Evolutionary conservation across 495 filamentous ascomycete species (phyloP).

Genomic region (Polyplosphaeria fusca): DNA sequence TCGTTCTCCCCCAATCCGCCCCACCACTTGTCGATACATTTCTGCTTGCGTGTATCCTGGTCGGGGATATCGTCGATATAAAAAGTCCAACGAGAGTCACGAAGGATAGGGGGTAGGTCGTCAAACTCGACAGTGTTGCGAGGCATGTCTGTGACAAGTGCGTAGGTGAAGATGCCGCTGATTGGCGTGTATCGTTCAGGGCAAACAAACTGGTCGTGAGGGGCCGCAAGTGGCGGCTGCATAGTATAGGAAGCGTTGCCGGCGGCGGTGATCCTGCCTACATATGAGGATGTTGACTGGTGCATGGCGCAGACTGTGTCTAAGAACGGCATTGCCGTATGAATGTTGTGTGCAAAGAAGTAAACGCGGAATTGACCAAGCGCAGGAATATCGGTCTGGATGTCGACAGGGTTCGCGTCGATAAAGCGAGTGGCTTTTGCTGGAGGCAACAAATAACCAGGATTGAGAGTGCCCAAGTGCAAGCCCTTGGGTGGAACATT

Average conservation of each 20-base stretch:
- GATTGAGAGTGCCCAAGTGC: conserved; percentile 43
- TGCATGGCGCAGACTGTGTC: conserved; percentile 50
- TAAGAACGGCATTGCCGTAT: conserved; percentile 52
- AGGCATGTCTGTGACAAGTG: conserved; percentile 50
- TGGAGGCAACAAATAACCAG: conserved; percentile 60
- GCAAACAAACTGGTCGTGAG: conserved; percentile 56
- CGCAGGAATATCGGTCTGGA: conserved; percentile 70
- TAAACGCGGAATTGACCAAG: conserved; percentile 67
- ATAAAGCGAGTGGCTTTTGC: conserved; percentile 64
- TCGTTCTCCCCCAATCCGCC: conserved; percentile 51
- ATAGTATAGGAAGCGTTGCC: conserved; percentile 54
- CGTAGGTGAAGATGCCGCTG: conserved; percentile 59
- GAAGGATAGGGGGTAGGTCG: conserved; percentile 56
- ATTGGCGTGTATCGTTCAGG: conserved; percentile 60
- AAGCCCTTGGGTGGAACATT: conserved; percentile 43
- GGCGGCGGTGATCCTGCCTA: conserved; percentile 49
- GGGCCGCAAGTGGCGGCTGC: conserved; percentile 48
- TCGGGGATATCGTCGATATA: conserved; percentile 57
- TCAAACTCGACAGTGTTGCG: conserved; percentile 58
- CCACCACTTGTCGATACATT: conserved; percentile 61
- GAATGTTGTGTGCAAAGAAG: conserved; percentile 58
- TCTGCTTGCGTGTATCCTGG: conserved; percentile 48
- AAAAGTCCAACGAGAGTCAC: conserved; percentile 63
- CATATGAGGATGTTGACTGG: conserved; percentile 42
- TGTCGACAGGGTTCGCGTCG: conserved; percentile 67